Evolutionary conservation across 192 early-diverging fungal genomes (phyloP), one percentile per base, ranked within the genome.

Genomic region (Entomortierella parvispora): DNA sequence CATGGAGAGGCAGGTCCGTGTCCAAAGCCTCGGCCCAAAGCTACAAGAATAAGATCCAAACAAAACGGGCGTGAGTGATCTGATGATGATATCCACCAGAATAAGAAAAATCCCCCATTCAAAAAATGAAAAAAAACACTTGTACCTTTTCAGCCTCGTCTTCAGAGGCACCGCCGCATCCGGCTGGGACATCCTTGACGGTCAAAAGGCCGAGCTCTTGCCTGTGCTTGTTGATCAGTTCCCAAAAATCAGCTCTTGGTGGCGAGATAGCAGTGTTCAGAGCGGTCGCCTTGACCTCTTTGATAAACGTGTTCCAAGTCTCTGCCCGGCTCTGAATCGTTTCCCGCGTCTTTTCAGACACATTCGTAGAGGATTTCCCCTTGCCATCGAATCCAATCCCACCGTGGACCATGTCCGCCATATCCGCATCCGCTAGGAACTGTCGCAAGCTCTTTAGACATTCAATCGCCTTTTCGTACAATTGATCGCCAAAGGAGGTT

Each of bases 101-200:
- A 15, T 53, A 7, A 33, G 58, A 28, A 65, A 45, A 20, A 43
- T 20, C 2, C 3, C 8, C 51, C 10, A 62, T 18, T 20, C 26
- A 6, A 28, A 55, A 22, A 29, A 32, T 6, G 22, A 5, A 29
- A 10, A 54, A 17, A 33, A 40, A 20, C 68, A 48, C n/a, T n/a
- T n/a, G n/a, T 69, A 90, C 87, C 71, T 87, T 59, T 22, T 81
- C 83, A 28, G 87, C 85, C 12, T 90, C 86, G n/a, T 70, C 70
- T 7, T 62, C 58, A 7, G 80, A 81, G 4, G 83, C 80, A 23
- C 65, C 62, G 17, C 72, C 76, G 48, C 76, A 82, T 15, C 42
- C n/a, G 0, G 67, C 68, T 12, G 71, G 64, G 0, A 75, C 63
- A 40, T 91, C 90, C 8, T 80, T 56, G 1, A 53, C 15, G 2